Evolutionary conservation across 306 rosid genomes (phyloP).

Genomic region (Begonia peltatifolia): DNA sequence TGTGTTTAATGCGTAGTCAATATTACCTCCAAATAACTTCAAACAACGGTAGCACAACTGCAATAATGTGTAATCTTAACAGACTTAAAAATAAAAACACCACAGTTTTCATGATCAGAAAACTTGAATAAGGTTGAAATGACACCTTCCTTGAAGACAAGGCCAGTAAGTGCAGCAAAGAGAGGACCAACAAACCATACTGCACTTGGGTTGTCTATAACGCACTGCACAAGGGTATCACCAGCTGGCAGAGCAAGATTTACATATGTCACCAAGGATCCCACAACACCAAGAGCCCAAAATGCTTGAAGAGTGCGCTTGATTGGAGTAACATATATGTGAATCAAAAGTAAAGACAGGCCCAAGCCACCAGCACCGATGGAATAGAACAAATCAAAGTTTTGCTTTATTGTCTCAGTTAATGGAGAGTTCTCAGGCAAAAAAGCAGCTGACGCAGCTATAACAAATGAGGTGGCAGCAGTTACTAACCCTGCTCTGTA

Average conservation of each 20-base stretch:
- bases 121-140: background rate
- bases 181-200: conserved; percentile 88
- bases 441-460: conserved; percentile 53
- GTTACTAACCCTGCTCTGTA: conserved; percentile 81
- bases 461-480: conserved; percentile 58
- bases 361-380: conserved; percentile 72
- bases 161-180: conserved; percentile 77
- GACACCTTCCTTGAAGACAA: conserved; percentile 89
- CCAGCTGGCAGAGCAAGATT: conserved; percentile 54
- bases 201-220: conserved; percentile 38
- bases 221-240: conserved; percentile 38
- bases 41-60: background rate
- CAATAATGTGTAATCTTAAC: background rate
- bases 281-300: conserved; percentile 72
- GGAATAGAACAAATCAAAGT: conserved; percentile 36
- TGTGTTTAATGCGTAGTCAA: too few relatives aligned
- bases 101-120: background rate
- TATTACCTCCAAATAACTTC: conserved; percentile 3
- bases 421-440: conserved; percentile 29
- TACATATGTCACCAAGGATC: conserved; percentile 45
- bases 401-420: conserved; percentile 27
- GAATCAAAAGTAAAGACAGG: conserved; percentile 59
- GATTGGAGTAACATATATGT: conserved; percentile 65
- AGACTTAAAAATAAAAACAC: background rate
- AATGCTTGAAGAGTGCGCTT: conserved; percentile 80